A percentile compares a stretch with the other conserved stretches of the same genome.
Evolutionary conservation across 805 yeast species (phyloP).

Genomic region (Myxozyma lipomycoides): DNA sequence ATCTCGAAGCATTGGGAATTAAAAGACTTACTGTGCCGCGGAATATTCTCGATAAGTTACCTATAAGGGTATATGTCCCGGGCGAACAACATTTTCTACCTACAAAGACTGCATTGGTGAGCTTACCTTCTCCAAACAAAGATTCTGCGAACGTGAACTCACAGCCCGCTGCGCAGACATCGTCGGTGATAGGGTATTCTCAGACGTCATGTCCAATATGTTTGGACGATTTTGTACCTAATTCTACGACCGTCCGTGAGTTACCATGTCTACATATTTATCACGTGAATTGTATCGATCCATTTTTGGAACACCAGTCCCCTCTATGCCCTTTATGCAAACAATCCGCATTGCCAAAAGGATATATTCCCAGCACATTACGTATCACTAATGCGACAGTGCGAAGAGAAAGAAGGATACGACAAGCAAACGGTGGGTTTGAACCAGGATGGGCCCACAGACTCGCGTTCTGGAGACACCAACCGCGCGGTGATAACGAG

Average conservation of each 20-base stretch:
- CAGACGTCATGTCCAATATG: slow-evolving; percentile 63
- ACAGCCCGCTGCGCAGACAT: not conserved
- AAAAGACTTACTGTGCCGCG: slow-evolving; percentile 25
- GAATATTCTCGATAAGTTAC: slow-evolving; percentile 20
- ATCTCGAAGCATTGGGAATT: slow-evolving; percentile 23
- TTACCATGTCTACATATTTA: slow-evolving; percentile 77
- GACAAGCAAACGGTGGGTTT: slow-evolving; percentile 5
- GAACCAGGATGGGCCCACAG: not conserved
- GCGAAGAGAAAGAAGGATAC: slow-evolving; percentile 23
- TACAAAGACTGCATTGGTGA: not conserved
- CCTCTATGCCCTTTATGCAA: slow-evolving; percentile 78
- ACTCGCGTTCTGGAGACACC: not conserved
- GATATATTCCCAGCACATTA: slow-evolving; percentile 23
- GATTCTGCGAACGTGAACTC: not conserved
- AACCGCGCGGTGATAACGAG: not conserved
- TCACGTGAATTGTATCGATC: slow-evolving; percentile 74
- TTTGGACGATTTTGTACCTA: slow-evolving; percentile 59
- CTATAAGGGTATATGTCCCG: slow-evolving; percentile 20
- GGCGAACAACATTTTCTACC: slow-evolving; percentile 12
- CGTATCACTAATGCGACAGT: slow-evolving; percentile 28
- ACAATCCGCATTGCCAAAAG: slow-evolving; percentile 23
- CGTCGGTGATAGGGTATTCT: slow-evolving; percentile 5
- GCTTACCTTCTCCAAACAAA: not conserved
- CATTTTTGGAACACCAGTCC: slow-evolving; percentile 68
- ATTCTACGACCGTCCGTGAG: slow-evolving; percentile 54